Conservation (phyloP, 495 filamentous ascomycete species). For the Penicillium samsonianum region DNA sequence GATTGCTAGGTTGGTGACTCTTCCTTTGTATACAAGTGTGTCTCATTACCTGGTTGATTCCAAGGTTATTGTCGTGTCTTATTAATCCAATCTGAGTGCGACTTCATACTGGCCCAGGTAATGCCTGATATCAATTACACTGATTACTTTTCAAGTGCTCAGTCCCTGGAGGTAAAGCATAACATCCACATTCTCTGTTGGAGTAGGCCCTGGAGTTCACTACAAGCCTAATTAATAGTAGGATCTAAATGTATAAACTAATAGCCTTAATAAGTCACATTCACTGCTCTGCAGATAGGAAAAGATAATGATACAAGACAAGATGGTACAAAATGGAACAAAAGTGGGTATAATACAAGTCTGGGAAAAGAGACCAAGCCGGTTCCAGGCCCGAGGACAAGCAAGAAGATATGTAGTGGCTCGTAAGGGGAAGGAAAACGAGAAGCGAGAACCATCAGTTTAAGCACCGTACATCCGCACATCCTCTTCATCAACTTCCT, state of each 20-base stretch:
- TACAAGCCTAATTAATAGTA: not conserved
- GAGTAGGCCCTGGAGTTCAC: not conserved
- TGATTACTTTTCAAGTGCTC: no score
- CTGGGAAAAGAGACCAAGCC: not conserved
- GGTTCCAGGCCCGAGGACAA: not conserved
- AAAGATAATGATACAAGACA: conserved; percentile 16
- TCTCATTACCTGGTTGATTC: not conserved
- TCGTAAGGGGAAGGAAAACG: not conserved
- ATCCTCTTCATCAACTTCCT: conserved; percentile 48
- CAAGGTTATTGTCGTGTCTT: not conserved
- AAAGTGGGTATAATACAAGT: conserved; percentile 20
- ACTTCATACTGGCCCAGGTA: no score
- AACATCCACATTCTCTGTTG: no score
- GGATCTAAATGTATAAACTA: not conserved
- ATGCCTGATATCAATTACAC: no score
- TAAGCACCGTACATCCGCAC: conserved; percentile 29
- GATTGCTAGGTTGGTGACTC: not conserved
- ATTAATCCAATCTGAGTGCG: not conserved
- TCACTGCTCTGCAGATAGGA: conserved; percentile 6
- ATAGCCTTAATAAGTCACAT: not conserved
- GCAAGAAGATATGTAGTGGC: conserved; percentile 15
- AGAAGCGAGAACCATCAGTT: not conserved
- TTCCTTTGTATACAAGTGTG: not conserved
- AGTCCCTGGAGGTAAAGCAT: no score
- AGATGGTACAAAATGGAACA: conserved; percentile 10